These are phyloP conservation scores for Pseudotsuga menziesii DNA, from an alignment of 75 land plant genomes.

Conservation along the genomic window DNA sequence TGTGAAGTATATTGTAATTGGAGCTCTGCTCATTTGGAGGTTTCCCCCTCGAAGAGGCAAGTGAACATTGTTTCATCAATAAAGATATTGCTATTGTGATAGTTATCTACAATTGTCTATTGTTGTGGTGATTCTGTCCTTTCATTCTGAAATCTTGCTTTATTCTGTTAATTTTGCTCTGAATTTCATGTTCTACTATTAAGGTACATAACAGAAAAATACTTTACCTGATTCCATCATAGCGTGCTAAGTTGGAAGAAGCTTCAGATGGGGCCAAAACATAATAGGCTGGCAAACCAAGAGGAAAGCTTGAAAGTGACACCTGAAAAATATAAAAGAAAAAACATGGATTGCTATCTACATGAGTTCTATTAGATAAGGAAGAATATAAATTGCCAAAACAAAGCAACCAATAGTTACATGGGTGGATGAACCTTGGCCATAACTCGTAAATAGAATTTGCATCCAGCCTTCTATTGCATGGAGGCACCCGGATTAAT, in stretches of 20 bases:
- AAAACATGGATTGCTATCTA: not conserved
- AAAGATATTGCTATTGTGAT: no score
- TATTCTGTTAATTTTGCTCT: no score
- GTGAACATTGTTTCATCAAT: no score
- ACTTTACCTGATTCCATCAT: conserved; percentile 88
- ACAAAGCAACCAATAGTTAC: not conserved
- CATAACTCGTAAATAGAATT: not conserved
- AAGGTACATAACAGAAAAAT: not conserved
- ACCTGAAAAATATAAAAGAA: conserved; percentile 42
- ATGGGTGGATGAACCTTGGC: not conserved
- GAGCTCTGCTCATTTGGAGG: no score
- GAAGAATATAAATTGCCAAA: not conserved
- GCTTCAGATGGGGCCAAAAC: conserved; percentile 90
- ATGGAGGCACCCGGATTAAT: not conserved
- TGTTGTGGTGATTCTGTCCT: no score
- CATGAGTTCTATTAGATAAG: not conserved
- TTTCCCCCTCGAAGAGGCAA: no score
- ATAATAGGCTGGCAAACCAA: conserved; percentile 94
- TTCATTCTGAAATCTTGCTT: no score
- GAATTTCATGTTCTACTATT: no score
- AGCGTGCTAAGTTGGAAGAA: conserved; percentile 93
- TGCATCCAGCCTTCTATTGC: not conserved
- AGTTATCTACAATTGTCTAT: no score
- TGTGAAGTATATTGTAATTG: no score
- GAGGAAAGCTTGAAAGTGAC: conserved; percentile 69